Conservation (phyloP, 2,329 filamentous ascomycete species). For the Pestalotiopsis sp. region DNA sequence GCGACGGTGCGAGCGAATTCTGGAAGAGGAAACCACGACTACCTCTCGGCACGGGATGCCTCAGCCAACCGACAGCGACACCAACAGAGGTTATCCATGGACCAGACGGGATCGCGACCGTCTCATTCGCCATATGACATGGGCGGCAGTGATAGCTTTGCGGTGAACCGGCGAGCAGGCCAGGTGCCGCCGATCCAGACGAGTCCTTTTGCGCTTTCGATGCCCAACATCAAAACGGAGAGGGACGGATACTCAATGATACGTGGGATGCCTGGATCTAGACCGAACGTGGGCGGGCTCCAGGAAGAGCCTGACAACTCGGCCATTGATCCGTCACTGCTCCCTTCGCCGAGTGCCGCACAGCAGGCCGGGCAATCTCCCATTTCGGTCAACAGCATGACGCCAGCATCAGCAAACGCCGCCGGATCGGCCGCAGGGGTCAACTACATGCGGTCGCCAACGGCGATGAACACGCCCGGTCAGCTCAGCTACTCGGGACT, state of each 20-base stretch:
- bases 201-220: conserved; percentile 28
- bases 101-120: conserved; percentile 22
- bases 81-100: conserved; percentile 20
- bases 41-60: conserved; percentile 31
- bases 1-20: conserved; percentile 30
- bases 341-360: conserved; percentile 44
- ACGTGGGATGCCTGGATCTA: conserved; percentile 40
- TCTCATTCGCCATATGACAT: conserved; percentile 16
- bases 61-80: conserved; percentile 26
- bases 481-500: conserved; percentile 44
- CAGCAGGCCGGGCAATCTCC: conserved; percentile 31
- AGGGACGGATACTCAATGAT: conserved; percentile 38
- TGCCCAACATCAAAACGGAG: conserved; percentile 37
- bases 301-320: conserved; percentile 30
- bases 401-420: conserved; percentile 31
- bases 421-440: conserved; percentile 18
- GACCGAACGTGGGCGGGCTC: conserved; percentile 32
- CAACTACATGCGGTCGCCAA: conserved; percentile 22
- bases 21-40: conserved; percentile 24
- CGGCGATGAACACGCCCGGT: conserved; percentile 25
- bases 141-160: conserved; percentile 21
- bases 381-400: conserved; percentile 31
- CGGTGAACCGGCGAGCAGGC: conserved; percentile 13
- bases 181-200: conserved; percentile 24
- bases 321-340: conserved; percentile 43